phyloP scores from a whole-genome alignment of 495 filamentous ascomycete species.

The Aspergillus leporis region DNA sequence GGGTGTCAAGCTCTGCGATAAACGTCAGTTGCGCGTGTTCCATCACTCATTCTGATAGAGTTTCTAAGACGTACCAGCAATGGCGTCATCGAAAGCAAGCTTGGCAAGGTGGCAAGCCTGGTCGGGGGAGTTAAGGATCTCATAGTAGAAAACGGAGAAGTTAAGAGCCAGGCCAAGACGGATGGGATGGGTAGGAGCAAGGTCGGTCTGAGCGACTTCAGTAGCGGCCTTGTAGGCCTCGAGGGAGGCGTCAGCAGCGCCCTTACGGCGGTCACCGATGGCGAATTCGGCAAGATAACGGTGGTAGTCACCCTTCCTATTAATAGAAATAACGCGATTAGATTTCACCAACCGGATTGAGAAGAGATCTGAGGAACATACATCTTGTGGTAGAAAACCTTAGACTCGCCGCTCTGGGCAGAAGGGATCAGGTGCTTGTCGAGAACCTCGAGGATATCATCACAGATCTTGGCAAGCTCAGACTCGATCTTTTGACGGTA shows the following conservation, averaged over 20 bases:
- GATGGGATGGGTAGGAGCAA: slow-evolving; percentile 98
- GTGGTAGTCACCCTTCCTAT: slow-evolving; percentile 99
- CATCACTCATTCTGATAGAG: background rate
- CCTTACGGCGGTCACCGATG: slow-evolving; percentile 95
- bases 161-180: slow-evolving; percentile 97
- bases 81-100: slow-evolving; percentile 99
- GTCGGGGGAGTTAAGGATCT: slow-evolving; percentile 98
- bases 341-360: slow-evolving; percentile 4
- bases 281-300: slow-evolving; percentile 99
- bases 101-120: slow-evolving; percentile 99
- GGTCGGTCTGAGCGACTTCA: slow-evolving; percentile 96
- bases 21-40: slow-evolving; percentile 19
- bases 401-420: slow-evolving; percentile 95
- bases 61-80: slow-evolving; percentile 71
- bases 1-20: slow-evolving; percentile 85
- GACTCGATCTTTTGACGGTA: slow-evolving; percentile 99
- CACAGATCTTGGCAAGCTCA: slow-evolving; percentile 98
- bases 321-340: slow-evolving; percentile 12
- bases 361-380: slow-evolving; percentile 41
- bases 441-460: slow-evolving; percentile 96
- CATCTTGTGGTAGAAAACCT: slow-evolving; percentile 99
- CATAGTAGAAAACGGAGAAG: slow-evolving; percentile 99
- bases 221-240: slow-evolving; percentile 99
- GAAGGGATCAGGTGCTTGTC: slow-evolving; percentile 96
- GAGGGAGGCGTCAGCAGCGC: slow-evolving; percentile 91